Evolutionary conservation across 139 green algal species (phyloP).

Genomic region (Chlorella sp.): DNA sequence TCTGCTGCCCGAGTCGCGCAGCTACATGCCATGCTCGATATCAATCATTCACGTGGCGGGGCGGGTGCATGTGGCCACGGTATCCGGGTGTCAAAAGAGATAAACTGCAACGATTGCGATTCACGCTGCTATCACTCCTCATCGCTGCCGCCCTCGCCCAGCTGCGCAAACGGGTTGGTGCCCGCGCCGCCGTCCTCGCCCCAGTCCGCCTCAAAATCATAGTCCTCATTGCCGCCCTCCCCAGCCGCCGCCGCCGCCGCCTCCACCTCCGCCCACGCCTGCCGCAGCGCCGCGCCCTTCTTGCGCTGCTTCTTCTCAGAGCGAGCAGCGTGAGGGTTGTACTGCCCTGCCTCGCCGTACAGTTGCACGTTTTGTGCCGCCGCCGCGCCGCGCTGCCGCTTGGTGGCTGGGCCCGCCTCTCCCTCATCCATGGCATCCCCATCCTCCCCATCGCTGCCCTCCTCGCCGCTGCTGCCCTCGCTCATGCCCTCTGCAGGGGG

Average conservation of each 20-base stretch:
- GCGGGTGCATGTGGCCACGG: too few relatives aligned
- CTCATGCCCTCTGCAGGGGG: conserved; percentile 19
- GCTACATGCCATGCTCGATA: too few relatives aligned
- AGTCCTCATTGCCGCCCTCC: conserved; percentile 24
- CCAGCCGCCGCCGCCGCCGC: background rate
- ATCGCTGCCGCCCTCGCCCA: background rate
- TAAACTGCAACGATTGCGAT: too few relatives aligned
- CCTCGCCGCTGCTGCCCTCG: conserved; percentile 11
- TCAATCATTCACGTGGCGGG: too few relatives aligned
- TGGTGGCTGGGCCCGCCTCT: conserved; percentile 25
- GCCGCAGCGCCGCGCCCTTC: conserved; percentile 26
- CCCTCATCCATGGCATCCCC: conserved; percentile 54
- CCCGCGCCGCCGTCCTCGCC: background rate
- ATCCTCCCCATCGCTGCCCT: conserved; percentile 39
- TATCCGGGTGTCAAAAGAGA: too few relatives aligned
- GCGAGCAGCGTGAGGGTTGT: conserved; percentile 77
- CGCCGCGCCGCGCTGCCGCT: conserved; percentile 1
- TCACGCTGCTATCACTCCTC: background rate
- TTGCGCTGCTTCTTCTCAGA: conserved; percentile 62
- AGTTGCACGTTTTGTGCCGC: conserved; percentile 66
- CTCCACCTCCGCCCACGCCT: conserved; percentile 7
- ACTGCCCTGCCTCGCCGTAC: conserved; percentile 81
- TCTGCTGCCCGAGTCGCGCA: too few relatives aligned
- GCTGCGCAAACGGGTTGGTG: conserved; percentile 26
- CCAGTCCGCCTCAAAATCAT: conserved; percentile 39